Conservation (phyloP, 1,284 basidiomycete genomes). For the Chondrostereum purpureum region DNA sequence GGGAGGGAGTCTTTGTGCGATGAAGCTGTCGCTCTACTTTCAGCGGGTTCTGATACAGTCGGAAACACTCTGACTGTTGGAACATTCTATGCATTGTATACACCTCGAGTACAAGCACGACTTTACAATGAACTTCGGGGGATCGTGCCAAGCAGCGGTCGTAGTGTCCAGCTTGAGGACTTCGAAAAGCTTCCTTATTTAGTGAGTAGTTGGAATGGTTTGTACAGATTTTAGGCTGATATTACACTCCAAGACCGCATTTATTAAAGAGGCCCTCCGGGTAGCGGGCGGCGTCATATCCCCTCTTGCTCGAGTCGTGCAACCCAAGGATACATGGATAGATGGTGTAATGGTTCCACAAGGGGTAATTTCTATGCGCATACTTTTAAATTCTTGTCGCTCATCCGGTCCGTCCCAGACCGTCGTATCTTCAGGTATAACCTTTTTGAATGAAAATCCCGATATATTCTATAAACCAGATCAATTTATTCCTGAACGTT, state of each 20-base stretch:
- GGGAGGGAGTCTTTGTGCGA: constrained; percentile 18
- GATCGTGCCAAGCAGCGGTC: constrained; percentile 22
- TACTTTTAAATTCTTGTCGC: background rate
- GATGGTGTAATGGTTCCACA: constrained; percentile 21
- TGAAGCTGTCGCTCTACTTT: constrained; percentile 23
- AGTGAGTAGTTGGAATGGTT: too few species aligned
- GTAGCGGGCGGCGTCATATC: constrained; percentile 26
- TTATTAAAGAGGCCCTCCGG: constrained; percentile 27
- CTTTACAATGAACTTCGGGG: constrained; percentile 19
- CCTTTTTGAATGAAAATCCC: constrained; percentile 19
- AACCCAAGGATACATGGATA: constrained; percentile 19
- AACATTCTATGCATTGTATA: constrained; percentile 16
- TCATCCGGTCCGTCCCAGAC: constrained; percentile 9
- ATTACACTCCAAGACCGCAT: constrained; percentile 25
- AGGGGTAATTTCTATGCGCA: constrained; percentile 16
- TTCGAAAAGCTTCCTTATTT: constrained; percentile 28
- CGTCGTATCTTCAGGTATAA: constrained; percentile 19
- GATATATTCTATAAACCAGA: constrained; percentile 19
- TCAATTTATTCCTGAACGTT: constrained; percentile 21
- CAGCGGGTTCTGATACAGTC: constrained; percentile 26
- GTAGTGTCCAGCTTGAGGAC: constrained; percentile 14
- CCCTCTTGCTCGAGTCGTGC: constrained; percentile 25
- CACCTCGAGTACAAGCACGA: constrained; percentile 9
- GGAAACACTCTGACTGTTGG: constrained; percentile 20
- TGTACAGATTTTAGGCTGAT: constrained; percentile 12